A percentile compares a stretch with the other conserved stretches of the same genome.
Conservation (phyloP, 2,329 filamentous ascomycete species). For the Botryosphaeria dothidea region DNA sequence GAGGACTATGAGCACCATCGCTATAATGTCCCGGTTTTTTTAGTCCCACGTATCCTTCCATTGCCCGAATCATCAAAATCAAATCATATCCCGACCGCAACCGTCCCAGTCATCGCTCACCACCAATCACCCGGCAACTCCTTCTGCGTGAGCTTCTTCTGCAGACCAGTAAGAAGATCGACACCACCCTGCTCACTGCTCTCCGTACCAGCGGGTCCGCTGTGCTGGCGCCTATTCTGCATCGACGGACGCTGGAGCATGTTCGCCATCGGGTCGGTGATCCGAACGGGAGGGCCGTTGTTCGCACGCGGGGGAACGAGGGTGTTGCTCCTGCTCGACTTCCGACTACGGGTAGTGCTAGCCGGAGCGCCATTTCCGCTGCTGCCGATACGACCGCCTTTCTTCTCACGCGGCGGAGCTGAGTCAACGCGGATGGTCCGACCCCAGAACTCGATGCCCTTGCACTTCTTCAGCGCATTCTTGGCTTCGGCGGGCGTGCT, state of each 20-base stretch:
- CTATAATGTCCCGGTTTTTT: no score
- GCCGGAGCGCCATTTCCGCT: not conserved
- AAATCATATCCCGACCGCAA: no score
- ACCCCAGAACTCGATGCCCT: not conserved
- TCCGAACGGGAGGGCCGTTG: not conserved
- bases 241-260: not conserved
- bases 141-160: not conserved
- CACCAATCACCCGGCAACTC: not conserved
- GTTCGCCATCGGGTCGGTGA: not conserved
- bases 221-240: not conserved
- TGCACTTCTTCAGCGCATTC: not conserved
- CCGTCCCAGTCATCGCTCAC: no score
- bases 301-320: not conserved
- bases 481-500: not conserved
- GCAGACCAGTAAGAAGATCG: not conserved
- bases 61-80: no score
- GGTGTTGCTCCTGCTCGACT: not conserved
- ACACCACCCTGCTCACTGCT: not conserved
- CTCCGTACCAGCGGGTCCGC: not conserved
- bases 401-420: conserved; percentile 5
- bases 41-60: no score
- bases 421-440: not conserved
- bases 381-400: not conserved
- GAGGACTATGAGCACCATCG: no score
- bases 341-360: not conserved